phyloP scores from a whole-genome alignment of 345 rosid genomes.

The Populus alba region DNA sequence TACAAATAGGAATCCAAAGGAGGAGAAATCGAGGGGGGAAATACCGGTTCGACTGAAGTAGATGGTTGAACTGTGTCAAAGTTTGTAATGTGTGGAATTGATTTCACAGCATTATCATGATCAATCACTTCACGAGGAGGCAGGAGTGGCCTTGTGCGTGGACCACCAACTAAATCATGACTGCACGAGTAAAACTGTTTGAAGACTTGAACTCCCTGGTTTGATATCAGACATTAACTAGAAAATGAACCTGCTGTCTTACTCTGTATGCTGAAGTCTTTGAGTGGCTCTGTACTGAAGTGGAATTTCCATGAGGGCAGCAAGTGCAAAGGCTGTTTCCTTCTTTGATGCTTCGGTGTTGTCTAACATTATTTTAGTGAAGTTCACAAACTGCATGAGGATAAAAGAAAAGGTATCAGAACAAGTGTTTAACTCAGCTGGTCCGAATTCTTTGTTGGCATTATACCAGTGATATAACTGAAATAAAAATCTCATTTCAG shows the following conservation, averaged over 20 bases:
- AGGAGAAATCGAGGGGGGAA: background rate
- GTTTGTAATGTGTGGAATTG: slow-evolving; percentile 29
- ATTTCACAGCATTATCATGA: slow-evolving; percentile 51
- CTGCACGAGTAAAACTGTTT: slow-evolving; percentile 36
- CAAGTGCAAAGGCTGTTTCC: slow-evolving; percentile 88
- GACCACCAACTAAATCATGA: slow-evolving; percentile 27
- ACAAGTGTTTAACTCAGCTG: background rate
- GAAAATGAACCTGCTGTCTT: slow-evolving; percentile 19
- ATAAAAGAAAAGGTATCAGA: background rate
- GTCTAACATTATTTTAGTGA: slow-evolving; percentile 79
- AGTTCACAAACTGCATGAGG: slow-evolving; percentile 72
- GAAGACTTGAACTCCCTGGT: slow-evolving; percentile 10
- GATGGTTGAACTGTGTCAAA: slow-evolving; percentile 39
- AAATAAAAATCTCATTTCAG: too few species aligned
- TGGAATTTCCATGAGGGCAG: slow-evolving; percentile 97
- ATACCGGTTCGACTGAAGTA: slow-evolving; percentile 42
- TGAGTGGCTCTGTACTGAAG: slow-evolving; percentile 80
- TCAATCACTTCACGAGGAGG: slow-evolving; percentile 73
- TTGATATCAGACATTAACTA: slow-evolving; percentile 2
- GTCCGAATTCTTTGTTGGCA: background rate
- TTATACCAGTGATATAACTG: too few species aligned
- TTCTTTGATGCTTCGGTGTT: slow-evolving; percentile 57
- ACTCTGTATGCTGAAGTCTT: slow-evolving; percentile 44
- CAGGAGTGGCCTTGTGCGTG: slow-evolving; percentile 50
- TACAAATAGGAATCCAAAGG: slow-evolving; percentile 1